Evolutionary conservation across 345 rosid genomes (phyloP).

Genomic region (Pugionium dolabratum): DNA sequence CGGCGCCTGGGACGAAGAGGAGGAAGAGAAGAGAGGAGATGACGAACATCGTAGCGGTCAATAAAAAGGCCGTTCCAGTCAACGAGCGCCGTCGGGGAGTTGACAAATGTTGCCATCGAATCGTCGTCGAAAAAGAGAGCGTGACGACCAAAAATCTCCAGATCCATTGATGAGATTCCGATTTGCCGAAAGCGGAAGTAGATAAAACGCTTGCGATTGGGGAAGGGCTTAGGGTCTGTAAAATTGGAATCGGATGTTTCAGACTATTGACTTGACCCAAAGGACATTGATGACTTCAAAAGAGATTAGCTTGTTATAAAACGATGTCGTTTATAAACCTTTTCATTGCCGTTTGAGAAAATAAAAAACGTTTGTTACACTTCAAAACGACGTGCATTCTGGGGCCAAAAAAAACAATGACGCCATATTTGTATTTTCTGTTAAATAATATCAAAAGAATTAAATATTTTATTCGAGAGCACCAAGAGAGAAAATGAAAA

Average conservation of each 20-base stretch:
- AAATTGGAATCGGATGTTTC: constrained; percentile 11
- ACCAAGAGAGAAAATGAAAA: too few species aligned
- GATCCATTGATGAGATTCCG: constrained; percentile 74
- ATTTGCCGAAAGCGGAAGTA: too few species aligned
- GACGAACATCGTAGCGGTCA: constrained; percentile 98
- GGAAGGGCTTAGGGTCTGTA: too few species aligned
- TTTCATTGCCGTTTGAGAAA: constrained; percentile 6
- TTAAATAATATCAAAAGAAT: too few species aligned
- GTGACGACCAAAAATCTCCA: constrained; percentile 88
- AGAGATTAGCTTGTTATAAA: neutral
- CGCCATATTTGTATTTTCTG: too few species aligned
- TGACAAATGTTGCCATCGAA: constrained; percentile 72
- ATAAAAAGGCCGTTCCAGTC: constrained; percentile 89
- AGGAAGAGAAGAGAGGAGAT: constrained; percentile 82
- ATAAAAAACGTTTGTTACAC: neutral
- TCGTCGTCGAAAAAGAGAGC: constrained; percentile 96
- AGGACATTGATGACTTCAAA: neutral
- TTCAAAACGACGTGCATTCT: constrained; percentile 23
- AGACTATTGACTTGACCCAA: too few species aligned
- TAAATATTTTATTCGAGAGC: too few species aligned
- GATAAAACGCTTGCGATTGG: too few species aligned
- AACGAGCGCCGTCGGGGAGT: constrained; percentile 79
- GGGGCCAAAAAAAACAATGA: too few species aligned
- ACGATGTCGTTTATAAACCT: constrained; percentile 11
- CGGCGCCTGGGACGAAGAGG: constrained; percentile 69